Evolutionary conservation across 352 stramenopile species (phyloP).

Genomic region (Phytophthora crassamura): DNA sequence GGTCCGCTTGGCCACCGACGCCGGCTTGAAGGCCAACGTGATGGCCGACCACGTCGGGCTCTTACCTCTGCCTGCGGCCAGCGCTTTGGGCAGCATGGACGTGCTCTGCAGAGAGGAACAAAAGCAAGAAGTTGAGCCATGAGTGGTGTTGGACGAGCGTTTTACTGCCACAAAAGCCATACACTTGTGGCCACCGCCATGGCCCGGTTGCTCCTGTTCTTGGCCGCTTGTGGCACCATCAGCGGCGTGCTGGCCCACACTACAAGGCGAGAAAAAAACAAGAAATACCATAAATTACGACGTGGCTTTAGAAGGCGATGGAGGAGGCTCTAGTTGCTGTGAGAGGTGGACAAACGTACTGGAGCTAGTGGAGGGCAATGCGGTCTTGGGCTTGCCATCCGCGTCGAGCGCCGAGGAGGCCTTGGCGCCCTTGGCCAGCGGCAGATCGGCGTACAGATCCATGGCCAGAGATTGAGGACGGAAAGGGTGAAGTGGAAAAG

Average conservation of each 20-base stretch:
- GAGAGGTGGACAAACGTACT: constrained; percentile 13
- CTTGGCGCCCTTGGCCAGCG: constrained; percentile 67
- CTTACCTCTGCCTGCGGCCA: constrained; percentile 49
- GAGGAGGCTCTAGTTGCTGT: neutral
- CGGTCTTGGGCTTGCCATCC: constrained; percentile 56
- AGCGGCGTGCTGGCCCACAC: constrained; percentile 59
- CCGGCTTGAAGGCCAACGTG: constrained; percentile 65
- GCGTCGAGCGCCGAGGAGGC: constrained; percentile 54
- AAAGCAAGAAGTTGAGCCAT: neutral
- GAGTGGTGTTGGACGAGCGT: too few relatives aligned
- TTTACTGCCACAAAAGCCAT: constrained; percentile 19
- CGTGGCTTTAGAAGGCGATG: constrained; percentile 4
- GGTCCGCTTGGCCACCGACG: constrained; percentile 53
- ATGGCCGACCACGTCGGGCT: constrained; percentile 43
- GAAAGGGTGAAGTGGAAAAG: constrained; percentile 16
- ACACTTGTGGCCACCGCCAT: constrained; percentile 31
- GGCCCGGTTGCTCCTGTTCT: constrained; percentile 32
- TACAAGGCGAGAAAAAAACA: constrained; percentile 35
- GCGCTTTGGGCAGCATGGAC: constrained; percentile 57
- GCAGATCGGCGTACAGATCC: constrained; percentile 84
- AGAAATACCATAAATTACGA: constrained; percentile 7
- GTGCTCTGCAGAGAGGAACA: constrained; percentile 31
- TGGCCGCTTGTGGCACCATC: constrained; percentile 59
- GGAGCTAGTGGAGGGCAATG: constrained; percentile 38
- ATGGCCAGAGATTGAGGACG: constrained; percentile 33